These are phyloP conservation scores for Saccharum hybrid DNA, from an alignment of 202 grass and related monocot species.

Conservation along the genomic window DNA sequence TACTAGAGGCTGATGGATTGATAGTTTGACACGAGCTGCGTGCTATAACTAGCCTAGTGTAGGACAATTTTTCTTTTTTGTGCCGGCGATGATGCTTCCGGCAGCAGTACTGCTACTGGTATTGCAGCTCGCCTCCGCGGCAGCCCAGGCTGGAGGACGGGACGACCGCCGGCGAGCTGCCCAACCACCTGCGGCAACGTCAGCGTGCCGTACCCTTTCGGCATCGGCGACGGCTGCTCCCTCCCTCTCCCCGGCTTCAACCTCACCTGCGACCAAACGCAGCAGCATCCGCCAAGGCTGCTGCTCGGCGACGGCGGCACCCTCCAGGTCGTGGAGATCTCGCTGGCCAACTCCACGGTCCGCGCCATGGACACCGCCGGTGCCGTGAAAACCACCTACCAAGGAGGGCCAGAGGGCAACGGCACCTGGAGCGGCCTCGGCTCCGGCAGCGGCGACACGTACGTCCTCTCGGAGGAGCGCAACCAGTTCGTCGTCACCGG, in stretches of 20 bases:
- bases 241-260: neutral
- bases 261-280: conserved; percentile 9
- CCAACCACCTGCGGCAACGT: neutral
- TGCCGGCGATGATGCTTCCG: neutral
- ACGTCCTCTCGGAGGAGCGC: neutral
- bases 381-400: neutral
- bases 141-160: neutral
- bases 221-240: neutral
- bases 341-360: neutral
- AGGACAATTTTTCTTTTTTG: too few relatives aligned
- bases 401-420: neutral
- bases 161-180: neutral
- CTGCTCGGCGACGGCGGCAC: conserved; percentile 4
- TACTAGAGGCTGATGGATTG: too few relatives aligned
- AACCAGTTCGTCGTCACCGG: conserved; percentile 29
- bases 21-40: too few relatives aligned
- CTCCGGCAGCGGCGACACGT: neutral
- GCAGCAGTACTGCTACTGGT: neutral
- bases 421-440: neutral
- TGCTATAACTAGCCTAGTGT: too few relatives aligned
- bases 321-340: neutral
- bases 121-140: neutral
- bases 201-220: conserved; percentile 2
- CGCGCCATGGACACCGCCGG: neutral
- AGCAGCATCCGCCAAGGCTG: neutral